These are phyloP conservation scores for Diaporthe sp. DNA, from an alignment of 2,329 filamentous ascomycete genomes.

Conservation along the genomic window DNA sequence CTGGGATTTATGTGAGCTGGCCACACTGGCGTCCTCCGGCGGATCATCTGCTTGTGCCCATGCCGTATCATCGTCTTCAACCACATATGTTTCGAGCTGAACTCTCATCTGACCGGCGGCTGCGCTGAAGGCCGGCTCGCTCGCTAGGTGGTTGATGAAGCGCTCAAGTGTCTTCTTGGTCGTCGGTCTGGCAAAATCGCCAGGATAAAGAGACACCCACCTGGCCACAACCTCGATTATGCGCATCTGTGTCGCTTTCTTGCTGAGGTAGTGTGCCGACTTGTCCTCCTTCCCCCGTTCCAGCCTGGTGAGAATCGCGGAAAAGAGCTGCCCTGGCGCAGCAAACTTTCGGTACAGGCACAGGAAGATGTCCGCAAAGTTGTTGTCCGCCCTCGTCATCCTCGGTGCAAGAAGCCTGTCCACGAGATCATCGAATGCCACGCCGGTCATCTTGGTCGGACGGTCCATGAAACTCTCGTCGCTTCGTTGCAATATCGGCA, in stretches of 20 bases:
- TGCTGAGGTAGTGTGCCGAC: slow-evolving; percentile 78
- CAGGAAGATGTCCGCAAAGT: slow-evolving; percentile 90
- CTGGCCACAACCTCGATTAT: slow-evolving; percentile 87
- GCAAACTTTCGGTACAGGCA: slow-evolving; percentile 96
- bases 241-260: slow-evolving; percentile 84
- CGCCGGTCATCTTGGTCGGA: slow-evolving; percentile 65
- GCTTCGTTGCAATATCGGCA: slow-evolving; percentile 75
- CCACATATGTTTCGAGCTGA: slow-evolving; percentile 79
- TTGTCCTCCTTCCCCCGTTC: slow-evolving; percentile 78
- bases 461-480: slow-evolving; percentile 73
- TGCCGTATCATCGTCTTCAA: slow-evolving; percentile 90
- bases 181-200: slow-evolving; percentile 86
- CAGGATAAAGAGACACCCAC: slow-evolving; percentile 92
- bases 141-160: slow-evolving; percentile 82
- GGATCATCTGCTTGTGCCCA: slow-evolving; percentile 86
- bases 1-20: slow-evolving; percentile 48
- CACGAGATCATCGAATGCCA: slow-evolving; percentile 80
- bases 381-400: slow-evolving; percentile 87
- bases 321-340: slow-evolving; percentile 82
- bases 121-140: slow-evolving; percentile 84
- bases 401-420: slow-evolving; percentile 88
- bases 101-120: slow-evolving; percentile 87
- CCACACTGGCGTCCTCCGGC: slow-evolving; percentile 62
- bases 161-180: slow-evolving; percentile 80
- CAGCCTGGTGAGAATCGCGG: slow-evolving; percentile 82